Base-by-base conservation (phyloP, 192 early-diverging fungal species). In the Spizellomyces sp. region DNA sequence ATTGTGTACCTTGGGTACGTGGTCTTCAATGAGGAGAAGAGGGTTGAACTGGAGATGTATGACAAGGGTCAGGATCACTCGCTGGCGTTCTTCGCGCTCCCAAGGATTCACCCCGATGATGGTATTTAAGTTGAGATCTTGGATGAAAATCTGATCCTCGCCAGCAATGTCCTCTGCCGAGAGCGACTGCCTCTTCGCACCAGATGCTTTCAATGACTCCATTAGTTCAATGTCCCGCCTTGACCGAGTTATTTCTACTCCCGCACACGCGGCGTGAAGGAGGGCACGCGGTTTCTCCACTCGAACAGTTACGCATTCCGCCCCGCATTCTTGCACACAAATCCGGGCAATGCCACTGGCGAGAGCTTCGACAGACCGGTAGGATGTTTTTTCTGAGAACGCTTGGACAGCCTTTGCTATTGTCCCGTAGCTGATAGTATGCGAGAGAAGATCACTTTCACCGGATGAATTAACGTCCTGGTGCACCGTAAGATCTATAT, bases 71-170 rank as follows among this genome's bases (percentile, higher is more conserved):
- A 99, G 74, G 5, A 95, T 78, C 2, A 96, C 89, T 4, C 89
- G 82, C 73, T 99, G 98, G 74, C 94, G 94, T 79, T 95, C 93
- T 69, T 94, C 90, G 21, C 96, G 84, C 77, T 99, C 98, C 92
- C 95, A 96, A 12, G 93, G 90, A 75, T 97, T 94, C 9, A 99
- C 90, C 22, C 98, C 98, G 55, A 99, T 91, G 45, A 99, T 94
- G 19, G 93, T 89, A 75, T 83, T 90, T 15, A 95, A 79, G 12
- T 78, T 79, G 57, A 99, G 80, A 67, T 89, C 85, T 71, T 91
- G 89, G 67, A 99, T 93, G 75, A 95, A 90, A 45, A 97, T 91
- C 48, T 81, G 77, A 75, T 99, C 97, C 19, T 93, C 70, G 19
- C 76, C 83, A 9, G 44, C 55, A 21, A 58, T 60, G 58, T 81